Evolutionary conservation across 2,329 filamentous ascomycete genomes (phyloP).

Genomic region (Xylariaceae sp.): DNA sequence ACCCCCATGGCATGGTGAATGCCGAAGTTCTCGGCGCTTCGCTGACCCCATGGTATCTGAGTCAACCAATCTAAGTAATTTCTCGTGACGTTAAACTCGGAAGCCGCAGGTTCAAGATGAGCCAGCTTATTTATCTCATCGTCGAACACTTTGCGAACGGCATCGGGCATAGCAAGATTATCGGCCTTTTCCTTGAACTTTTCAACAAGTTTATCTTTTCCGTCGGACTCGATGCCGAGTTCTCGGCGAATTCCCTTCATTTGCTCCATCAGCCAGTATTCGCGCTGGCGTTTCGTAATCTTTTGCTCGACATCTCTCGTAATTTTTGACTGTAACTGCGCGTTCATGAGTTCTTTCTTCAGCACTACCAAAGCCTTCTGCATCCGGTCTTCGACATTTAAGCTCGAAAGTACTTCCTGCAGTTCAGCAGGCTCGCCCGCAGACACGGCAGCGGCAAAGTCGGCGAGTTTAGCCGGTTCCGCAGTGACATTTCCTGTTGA

Average conservation of each 20-base stretch:
- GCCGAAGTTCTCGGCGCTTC: slow-evolving; percentile 93
- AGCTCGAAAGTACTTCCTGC: slow-evolving; percentile 80
- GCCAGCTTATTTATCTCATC: slow-evolving; percentile 97
- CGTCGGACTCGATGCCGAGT: slow-evolving; percentile 92
- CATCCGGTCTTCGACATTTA: slow-evolving; percentile 88
- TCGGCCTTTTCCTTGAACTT: slow-evolving; percentile 93
- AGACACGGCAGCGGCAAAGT: slow-evolving; percentile 96
- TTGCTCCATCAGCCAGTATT: slow-evolving; percentile 99
- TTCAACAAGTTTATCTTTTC: slow-evolving; percentile 96
- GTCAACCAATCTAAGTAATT: slow-evolving; percentile 99
- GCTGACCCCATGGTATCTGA: slow-evolving; percentile 94
- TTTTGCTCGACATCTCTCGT: slow-evolving; percentile 96
- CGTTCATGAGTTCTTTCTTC: slow-evolving; percentile 98
- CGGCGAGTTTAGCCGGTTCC: slow-evolving; percentile 89
- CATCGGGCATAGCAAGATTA: slow-evolving; percentile 94
- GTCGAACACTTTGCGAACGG: slow-evolving; percentile 94
- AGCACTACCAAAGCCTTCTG: slow-evolving; percentile 86
- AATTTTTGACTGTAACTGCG: slow-evolving; percentile 93
- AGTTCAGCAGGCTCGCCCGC: slow-evolving; percentile 86
- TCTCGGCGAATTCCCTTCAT: slow-evolving; percentile 98
- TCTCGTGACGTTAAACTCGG: slow-evolving; percentile 95
- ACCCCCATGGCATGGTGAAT: slow-evolving; percentile 88
- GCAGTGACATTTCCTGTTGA: slow-evolving; percentile 92
- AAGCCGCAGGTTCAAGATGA: slow-evolving; percentile 89
- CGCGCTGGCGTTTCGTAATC: slow-evolving; percentile 92